Evolutionary conservation across 2,329 filamentous ascomycete species (phyloP).

Genomic region (Leptographium wingfieldii): DNA sequence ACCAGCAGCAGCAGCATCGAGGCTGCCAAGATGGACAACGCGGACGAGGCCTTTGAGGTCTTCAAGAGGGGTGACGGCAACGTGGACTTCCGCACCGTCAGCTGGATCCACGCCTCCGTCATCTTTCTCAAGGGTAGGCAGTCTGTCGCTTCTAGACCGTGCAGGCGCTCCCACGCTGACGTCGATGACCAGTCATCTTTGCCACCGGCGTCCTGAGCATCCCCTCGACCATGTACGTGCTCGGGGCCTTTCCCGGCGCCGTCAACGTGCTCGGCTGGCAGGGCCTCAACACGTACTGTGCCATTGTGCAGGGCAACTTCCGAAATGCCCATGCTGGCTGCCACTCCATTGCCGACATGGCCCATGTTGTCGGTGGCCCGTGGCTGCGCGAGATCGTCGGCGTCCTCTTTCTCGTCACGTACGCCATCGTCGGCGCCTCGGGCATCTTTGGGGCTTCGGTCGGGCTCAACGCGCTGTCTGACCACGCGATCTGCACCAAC

Average conservation of each 20-base stretch:
- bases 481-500: constrained; percentile 10
- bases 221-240: constrained; percentile 56
- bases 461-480: constrained; percentile 45
- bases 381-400: constrained; percentile 40
- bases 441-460: constrained; percentile 49
- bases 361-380: constrained; percentile 38
- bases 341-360: constrained; percentile 41
- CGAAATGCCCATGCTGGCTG: constrained; percentile 25
- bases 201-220: constrained; percentile 48
- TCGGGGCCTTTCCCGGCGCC: constrained; percentile 69
- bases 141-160: no score
- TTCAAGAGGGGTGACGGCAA: constrained; percentile 30
- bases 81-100: constrained; percentile 31
- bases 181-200: constrained; percentile 12
- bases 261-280: constrained; percentile 63
- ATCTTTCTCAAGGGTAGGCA: constrained; percentile 29
- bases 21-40: background rate
- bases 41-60: constrained; percentile 20
- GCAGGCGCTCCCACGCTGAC: background rate
- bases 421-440: constrained; percentile 19
- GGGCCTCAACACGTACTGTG: constrained; percentile 26
- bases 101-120: constrained; percentile 33
- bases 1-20: background rate
- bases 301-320: constrained; percentile 27
- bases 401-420: constrained; percentile 35